Conservation (phyloP, 139 green algal genomes). For the Marvania coccoides region DNA sequence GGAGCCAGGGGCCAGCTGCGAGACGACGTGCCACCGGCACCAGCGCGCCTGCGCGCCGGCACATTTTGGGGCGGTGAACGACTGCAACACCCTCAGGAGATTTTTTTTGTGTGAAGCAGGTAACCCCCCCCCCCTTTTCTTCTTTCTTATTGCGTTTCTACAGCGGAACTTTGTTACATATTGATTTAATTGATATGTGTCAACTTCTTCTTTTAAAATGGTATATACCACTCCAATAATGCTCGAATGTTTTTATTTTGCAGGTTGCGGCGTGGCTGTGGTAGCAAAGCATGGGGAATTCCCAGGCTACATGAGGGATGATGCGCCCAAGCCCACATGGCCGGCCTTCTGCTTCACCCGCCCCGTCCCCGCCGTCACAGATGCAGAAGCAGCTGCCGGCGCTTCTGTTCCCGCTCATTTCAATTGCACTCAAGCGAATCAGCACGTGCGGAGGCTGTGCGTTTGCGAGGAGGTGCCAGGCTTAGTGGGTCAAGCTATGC, state of each 20-base stretch:
- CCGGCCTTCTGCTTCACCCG: conserved; percentile 59
- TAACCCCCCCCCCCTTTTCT: not conserved
- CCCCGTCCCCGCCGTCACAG: too few relatives aligned
- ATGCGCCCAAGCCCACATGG: conserved; percentile 49
- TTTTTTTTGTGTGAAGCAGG: conserved; percentile 52
- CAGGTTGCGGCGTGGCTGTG: conserved; percentile 24
- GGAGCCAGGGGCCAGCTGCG: conserved; percentile 31
- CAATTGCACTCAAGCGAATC: too few relatives aligned
- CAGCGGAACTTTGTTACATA: not conserved
- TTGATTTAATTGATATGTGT: not conserved
- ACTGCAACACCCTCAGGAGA: conserved; percentile 58
- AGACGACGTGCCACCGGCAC: conserved; percentile 26
- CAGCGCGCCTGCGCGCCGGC: conserved; percentile 25
- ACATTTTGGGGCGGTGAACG: conserved; percentile 48
- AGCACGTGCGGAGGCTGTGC: too few relatives aligned
- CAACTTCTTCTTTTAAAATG: not conserved
- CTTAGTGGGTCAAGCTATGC: too few relatives aligned
- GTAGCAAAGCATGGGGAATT: conserved; percentile 1
- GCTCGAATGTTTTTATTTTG: not conserved
- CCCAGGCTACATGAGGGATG: conserved; percentile 45
- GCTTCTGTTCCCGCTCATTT: too few relatives aligned
- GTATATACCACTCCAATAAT: not conserved
- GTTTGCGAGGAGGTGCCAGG: too few relatives aligned
- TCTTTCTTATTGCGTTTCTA: not conserved
- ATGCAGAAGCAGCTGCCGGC: too few relatives aligned